These are phyloP conservation scores for Calonectria hawksworthii DNA, from an alignment of 2,329 filamentous ascomycete genomes.

Conservation along the genomic window DNA sequence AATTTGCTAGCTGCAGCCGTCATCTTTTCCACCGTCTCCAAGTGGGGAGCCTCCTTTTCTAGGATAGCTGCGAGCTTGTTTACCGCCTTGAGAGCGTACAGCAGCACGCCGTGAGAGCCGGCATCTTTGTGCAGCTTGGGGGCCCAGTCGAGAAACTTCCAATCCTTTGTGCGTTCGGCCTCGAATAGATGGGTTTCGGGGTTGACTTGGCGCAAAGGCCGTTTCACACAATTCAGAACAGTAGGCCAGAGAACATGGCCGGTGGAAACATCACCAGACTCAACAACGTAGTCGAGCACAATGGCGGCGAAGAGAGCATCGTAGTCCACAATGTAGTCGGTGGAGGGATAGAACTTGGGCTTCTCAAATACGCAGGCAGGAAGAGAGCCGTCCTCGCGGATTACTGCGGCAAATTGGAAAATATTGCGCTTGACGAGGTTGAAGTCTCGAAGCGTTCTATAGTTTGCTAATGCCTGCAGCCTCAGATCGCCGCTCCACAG, in stretches of 20 bases:
- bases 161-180: neutral
- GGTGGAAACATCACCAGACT: conserved; percentile 47
- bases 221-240: conserved; percentile 47
- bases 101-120: conserved; percentile 18
- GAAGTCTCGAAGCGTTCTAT: conserved; percentile 52
- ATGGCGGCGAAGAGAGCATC: conserved; percentile 51
- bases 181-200: conserved; percentile 29
- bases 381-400: conserved; percentile 49
- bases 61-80: conserved; percentile 20
- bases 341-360: conserved; percentile 45
- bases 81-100: conserved; percentile 24
- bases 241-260: conserved; percentile 50
- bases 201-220: conserved; percentile 44
- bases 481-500: conserved; percentile 55
- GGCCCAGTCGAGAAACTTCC: conserved; percentile 32
- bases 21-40: conserved; percentile 25
- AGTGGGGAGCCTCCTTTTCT: conserved; percentile 19
- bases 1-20: conserved; percentile 18
- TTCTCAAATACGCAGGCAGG: conserved; percentile 53
- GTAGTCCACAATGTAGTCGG: conserved; percentile 55
- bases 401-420: conserved; percentile 52
- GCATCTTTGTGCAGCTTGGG: conserved; percentile 18
- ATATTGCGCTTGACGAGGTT: conserved; percentile 52
- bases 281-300: conserved; percentile 50
- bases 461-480: conserved; percentile 54